These are phyloP conservation scores for Meira nashicola DNA, from an alignment of 1,284 basidiomycete genomes.

Conservation along the genomic window DNA sequence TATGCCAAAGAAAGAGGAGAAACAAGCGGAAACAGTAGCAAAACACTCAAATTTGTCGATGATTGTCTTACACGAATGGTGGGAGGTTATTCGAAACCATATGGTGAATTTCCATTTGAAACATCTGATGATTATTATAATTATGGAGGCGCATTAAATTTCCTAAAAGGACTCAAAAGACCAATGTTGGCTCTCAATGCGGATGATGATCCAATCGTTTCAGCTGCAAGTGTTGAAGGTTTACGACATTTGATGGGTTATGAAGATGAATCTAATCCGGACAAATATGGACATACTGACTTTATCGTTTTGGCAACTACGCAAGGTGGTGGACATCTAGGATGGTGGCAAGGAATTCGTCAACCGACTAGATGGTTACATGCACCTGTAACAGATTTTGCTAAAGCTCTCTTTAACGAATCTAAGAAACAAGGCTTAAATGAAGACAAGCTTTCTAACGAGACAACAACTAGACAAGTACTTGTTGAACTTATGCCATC, in stretches of 20 bases:
- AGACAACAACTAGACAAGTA: constrained; percentile 17
- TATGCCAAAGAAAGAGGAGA: neutral
- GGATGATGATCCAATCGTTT: constrained; percentile 81
- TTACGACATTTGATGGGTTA: constrained; percentile 29
- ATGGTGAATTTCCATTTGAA: constrained; percentile 47
- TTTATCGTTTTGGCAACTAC: constrained; percentile 72
- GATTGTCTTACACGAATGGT: constrained; percentile 66
- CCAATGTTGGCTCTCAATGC: constrained; percentile 74
- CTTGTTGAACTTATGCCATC: constrained; percentile 32
- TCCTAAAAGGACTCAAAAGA: constrained; percentile 35
- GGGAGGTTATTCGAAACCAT: constrained; percentile 62
- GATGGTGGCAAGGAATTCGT: constrained; percentile 69
- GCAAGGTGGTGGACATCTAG: constrained; percentile 80
- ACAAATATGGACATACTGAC: constrained; percentile 62
- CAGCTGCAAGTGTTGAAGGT: constrained; percentile 25
- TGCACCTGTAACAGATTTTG: constrained; percentile 37
- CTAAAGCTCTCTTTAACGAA: constrained; percentile 28
- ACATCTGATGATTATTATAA: constrained; percentile 76
- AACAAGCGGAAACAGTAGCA: constrained; percentile 7
- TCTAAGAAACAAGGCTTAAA: neutral
- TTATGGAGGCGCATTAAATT: constrained; percentile 34
- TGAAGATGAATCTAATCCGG: constrained; percentile 28
- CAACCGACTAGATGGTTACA: constrained; percentile 41
- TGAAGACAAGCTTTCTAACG: constrained; percentile 14
- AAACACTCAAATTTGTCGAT: constrained; percentile 55